phyloP scores from a whole-genome alignment of 2,329 filamentous ascomycete genomes.

The Neophaeococcomyces aloes region DNA sequence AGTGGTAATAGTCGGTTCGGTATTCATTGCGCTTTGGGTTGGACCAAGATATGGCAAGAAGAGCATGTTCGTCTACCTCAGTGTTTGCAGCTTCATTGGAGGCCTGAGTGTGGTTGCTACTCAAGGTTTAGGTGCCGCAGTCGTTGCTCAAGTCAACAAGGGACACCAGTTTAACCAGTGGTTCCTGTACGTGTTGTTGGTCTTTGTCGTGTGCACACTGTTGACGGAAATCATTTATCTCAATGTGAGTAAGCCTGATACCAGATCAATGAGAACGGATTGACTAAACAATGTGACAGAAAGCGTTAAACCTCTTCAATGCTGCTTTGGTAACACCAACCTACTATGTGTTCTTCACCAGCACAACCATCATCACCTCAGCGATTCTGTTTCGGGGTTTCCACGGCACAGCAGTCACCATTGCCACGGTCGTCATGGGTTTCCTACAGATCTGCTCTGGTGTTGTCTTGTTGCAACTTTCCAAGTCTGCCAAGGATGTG shows the following conservation, averaged over 20 bases:
- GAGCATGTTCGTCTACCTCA: conserved; percentile 95
- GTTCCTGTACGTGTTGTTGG: conserved; percentile 86
- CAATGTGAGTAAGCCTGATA: conserved; percentile 58
- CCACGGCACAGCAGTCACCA: conserved; percentile 70
- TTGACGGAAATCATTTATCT: conserved; percentile 90
- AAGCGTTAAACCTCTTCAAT: conserved; percentile 96
- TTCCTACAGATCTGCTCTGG: conserved; percentile 91
- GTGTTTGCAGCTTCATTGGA: conserved; percentile 89
- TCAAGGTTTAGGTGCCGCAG: conserved; percentile 82
- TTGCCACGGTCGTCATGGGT: conserved; percentile 81
- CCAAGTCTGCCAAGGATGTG: conserved; percentile 94
- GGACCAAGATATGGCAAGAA: conserved; percentile 87
- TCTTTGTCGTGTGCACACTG: conserved; percentile 81
- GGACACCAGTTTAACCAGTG: conserved; percentile 89
- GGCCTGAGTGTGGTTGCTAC: conserved; percentile 91
- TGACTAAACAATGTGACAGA: conserved; percentile 39
- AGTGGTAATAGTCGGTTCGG: conserved; percentile 63
- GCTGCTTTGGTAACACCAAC: conserved; percentile 94
- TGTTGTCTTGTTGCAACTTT: conserved; percentile 86
- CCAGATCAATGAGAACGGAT: background rate
- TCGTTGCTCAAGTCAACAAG: conserved; percentile 74
- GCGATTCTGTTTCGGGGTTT: conserved; percentile 88
- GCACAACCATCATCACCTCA: conserved; percentile 85
- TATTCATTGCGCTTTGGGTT: conserved; percentile 64
- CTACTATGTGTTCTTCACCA: conserved; percentile 98